Evolutionary conservation across 2,329 filamentous ascomycete species (phyloP).

Genomic region (Sarocladium oryzae): DNA sequence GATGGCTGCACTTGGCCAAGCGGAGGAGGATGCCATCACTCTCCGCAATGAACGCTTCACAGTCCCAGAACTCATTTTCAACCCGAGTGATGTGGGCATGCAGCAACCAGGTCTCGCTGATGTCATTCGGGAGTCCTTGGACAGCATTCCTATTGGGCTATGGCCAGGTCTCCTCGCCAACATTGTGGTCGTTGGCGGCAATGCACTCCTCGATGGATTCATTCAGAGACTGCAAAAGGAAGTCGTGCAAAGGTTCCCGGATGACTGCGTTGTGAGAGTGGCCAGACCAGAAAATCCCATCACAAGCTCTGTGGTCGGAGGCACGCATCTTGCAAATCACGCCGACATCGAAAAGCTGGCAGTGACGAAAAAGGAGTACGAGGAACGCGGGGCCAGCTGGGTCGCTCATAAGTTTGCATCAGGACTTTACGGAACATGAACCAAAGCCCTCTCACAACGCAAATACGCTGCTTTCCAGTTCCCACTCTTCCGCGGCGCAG

Average conservation of each 20-base stretch:
- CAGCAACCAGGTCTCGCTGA: slow-evolving; percentile 76
- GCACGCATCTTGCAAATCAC: slow-evolving; percentile 68
- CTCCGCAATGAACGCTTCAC: slow-evolving; percentile 88
- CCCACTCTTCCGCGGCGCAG: not conserved
- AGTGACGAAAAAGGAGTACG: slow-evolving; percentile 86
- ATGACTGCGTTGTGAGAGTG: slow-evolving; percentile 72
- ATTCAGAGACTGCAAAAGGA: slow-evolving; percentile 72
- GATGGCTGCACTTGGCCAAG: slow-evolving; percentile 43
- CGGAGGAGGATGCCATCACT: slow-evolving; percentile 62
- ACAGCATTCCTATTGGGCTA: slow-evolving; percentile 68
- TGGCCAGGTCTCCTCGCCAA: slow-evolving; percentile 83
- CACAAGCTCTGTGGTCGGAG: slow-evolving; percentile 78
- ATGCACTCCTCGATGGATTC: slow-evolving; percentile 72
- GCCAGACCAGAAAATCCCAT: slow-evolving; percentile 64
- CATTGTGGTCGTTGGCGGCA: slow-evolving; percentile 83
- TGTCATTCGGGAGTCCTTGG: slow-evolving; percentile 73
- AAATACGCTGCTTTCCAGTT: not conserved
- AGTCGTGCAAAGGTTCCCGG: slow-evolving; percentile 62
- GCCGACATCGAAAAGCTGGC: slow-evolving; percentile 58
- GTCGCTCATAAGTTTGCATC: slow-evolving; percentile 62
- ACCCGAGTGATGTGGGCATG: slow-evolving; percentile 77
- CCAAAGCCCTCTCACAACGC: not conserved
- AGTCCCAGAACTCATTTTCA: slow-evolving; percentile 86
- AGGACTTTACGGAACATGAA: not conserved
- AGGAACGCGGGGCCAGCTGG: slow-evolving; percentile 76